Percentiles rank a stretch among this genome's conserved stretches.
Evolutionary conservation across 768 basidiomycete species (phyloP).

Genomic region (Leccinum longicurvipes): DNA sequence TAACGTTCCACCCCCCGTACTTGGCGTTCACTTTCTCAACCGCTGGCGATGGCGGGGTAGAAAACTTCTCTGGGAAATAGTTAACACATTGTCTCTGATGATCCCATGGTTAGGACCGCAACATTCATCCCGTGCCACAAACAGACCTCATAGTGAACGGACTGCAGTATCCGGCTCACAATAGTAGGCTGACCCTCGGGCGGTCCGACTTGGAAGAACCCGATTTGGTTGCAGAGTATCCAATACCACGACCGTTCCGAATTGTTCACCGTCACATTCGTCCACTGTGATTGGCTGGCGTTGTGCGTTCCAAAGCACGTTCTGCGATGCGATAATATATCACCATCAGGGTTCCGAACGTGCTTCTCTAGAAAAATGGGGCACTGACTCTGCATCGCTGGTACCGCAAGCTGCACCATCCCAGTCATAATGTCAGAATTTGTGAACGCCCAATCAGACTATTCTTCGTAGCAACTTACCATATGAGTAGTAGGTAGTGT

Average conservation of each 20-base stretch:
- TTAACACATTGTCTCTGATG: slow-evolving; percentile 64
- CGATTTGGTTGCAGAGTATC: slow-evolving; percentile 74
- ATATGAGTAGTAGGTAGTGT: slow-evolving; percentile 40
- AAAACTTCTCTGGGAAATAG: slow-evolving; percentile 62
- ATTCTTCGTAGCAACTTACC: slow-evolving; percentile 35
- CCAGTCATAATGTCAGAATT: neutral
- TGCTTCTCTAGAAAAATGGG: neutral
- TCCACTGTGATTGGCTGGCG: slow-evolving; percentile 42
- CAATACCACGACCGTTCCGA: slow-evolving; percentile 62
- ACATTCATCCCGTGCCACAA: neutral
- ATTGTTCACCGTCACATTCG: slow-evolving; percentile 55
- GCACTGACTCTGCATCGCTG: slow-evolving; percentile 45
- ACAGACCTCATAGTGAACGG: slow-evolving; percentile 27
- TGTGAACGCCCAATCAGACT: neutral
- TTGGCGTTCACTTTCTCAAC: slow-evolving; percentile 41
- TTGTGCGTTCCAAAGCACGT: slow-evolving; percentile 44
- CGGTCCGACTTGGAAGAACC: slow-evolving; percentile 43
- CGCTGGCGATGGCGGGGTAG: slow-evolving; percentile 42
- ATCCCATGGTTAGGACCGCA: neutral
- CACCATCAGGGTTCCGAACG: slow-evolving; percentile 21
- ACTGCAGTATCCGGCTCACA: slow-evolving; percentile 33
- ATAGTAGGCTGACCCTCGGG: slow-evolving; percentile 35
- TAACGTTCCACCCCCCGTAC: slow-evolving; percentile 66
- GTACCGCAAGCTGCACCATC: slow-evolving; percentile 48
- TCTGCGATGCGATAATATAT: slow-evolving; percentile 29